Base-by-base conservation (phyloP, 108 stramenopile genomes). In the Seminavis robusta region DNA sequence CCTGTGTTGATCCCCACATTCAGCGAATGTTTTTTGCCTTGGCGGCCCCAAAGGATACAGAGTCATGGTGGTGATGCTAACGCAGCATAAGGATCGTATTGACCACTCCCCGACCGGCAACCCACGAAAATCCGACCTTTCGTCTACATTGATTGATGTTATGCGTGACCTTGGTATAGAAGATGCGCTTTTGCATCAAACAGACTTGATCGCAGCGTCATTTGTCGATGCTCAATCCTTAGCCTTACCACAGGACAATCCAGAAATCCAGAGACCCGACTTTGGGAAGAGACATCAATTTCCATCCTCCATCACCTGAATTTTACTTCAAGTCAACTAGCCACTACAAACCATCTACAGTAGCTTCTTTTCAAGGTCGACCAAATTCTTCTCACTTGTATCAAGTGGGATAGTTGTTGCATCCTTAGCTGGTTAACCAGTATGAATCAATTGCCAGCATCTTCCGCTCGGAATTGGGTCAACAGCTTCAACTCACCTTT, bases 331-430 rank as follows among this genome's bases (percentile, higher is more conserved):
- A 11, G 1, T 46, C 67, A 0, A 75, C 70, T 1, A 63, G 47
- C 1, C 74, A 76, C 40, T 71, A 74, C 21, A 45, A 40, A 58
- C 53, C 59, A 32, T 68, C 2, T 68, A 61, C 27, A 49, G 57
- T 41, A 57, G 44, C n/a, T 21, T 24, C 33, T 27, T 56, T 40
- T 47, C 31, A 19, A 56, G 9, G 65, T 56, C 13, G 13, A 50
- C 4, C 38, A 34, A 2, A 52, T 65, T 7, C 16, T 81, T 15
- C 33, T 81, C 11, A 27, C 46, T 0, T 60, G 76, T n/a, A n/a
- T 1, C 80, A 81, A 28, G 73, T 77, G 0, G 76, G 77, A 41
- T 69, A 81, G 28, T 72, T 71, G 25, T 54, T 67, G 1, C 10
- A 42, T 31, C 61, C 71, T 40, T 31, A 29, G 10, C 15, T 16